Conservation (phyloP, 23 red algal species). For the Agarophyton chilense region DNA sequence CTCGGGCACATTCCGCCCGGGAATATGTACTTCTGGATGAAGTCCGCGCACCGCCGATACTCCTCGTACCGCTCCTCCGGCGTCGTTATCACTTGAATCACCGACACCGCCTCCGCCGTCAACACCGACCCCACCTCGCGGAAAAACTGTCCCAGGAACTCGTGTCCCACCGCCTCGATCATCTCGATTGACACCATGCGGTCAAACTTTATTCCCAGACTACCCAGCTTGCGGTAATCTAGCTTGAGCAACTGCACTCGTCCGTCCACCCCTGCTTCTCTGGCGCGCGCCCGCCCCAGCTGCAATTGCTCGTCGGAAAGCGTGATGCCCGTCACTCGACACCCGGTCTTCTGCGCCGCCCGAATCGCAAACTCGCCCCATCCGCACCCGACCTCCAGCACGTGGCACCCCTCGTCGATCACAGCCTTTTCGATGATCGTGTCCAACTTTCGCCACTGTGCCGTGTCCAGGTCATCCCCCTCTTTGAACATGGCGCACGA, state of each 20-base stretch:
- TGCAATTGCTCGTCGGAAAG: slow-evolving; percentile 89
- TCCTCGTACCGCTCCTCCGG: slow-evolving; percentile 89
- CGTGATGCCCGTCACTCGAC: slow-evolving; percentile 84
- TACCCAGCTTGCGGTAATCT: slow-evolving; percentile 81
- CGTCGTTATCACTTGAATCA: slow-evolving; percentile 93
- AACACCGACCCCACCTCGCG: slow-evolving; percentile 52
- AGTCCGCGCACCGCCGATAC: slow-evolving; percentile 80
- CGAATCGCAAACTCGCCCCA: slow-evolving; percentile 96
- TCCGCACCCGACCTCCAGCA: slow-evolving; percentile 98
- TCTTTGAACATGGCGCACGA: slow-evolving; percentile 85
- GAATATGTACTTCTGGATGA: slow-evolving; percentile 97
- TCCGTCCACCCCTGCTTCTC: slow-evolving; percentile 66
- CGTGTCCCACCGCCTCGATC: slow-evolving; percentile 96
- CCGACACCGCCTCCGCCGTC: slow-evolving; percentile 60
- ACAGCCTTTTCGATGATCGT: slow-evolving; percentile 73
- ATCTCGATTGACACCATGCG: slow-evolving; percentile 96
- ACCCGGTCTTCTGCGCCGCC: slow-evolving; percentile 49
- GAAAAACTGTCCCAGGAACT: slow-evolving; percentile 87
- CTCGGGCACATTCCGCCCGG: slow-evolving; percentile 93
- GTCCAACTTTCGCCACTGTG: slow-evolving; percentile 83
- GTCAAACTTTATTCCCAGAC: slow-evolving; percentile 57
- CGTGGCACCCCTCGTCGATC: slow-evolving; percentile 37
- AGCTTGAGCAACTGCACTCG: slow-evolving; percentile 69
- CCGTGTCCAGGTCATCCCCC: slow-evolving; percentile 65
- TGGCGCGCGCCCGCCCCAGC: slow-evolving; percentile 55